A percentile compares a stretch with the other conserved stretches of the same genome.
Conservation (phyloP, 202 grass and related monocot genomes). For the Bolboschoenoplectus hybrid region DNA sequence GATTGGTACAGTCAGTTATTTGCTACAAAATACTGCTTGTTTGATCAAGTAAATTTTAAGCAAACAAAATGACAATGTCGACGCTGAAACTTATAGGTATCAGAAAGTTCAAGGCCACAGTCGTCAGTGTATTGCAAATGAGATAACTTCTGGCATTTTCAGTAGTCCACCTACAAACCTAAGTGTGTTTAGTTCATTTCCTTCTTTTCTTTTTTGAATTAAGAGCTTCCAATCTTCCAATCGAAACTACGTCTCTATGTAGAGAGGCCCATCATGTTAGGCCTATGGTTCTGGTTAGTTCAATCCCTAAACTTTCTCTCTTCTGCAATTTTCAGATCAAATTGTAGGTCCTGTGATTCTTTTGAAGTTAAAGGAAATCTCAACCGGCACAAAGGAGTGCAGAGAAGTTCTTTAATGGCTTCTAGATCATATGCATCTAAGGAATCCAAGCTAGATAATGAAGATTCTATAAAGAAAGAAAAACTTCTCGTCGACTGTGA, state of each 20-base stretch:
- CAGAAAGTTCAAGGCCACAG: neutral
- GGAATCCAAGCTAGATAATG: slow-evolving; percentile 50
- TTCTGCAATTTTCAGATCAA: slow-evolving; percentile 5
- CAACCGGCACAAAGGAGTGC: slow-evolving; percentile 37
- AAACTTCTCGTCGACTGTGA: slow-evolving; percentile 87
- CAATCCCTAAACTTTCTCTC: neutral
- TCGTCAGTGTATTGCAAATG: neutral
- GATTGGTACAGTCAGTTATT: neutral
- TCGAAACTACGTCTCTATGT: no score
- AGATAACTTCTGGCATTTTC: neutral
- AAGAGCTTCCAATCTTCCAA: no score
- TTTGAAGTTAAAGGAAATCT: slow-evolving; percentile 31
- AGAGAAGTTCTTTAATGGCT: slow-evolving; percentile 45
- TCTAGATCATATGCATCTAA: slow-evolving; percentile 54
- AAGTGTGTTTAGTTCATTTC: neutral
- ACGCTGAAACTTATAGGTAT: neutral
- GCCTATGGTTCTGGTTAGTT: neutral
- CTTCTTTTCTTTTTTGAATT: neutral
- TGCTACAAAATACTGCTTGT: neutral
- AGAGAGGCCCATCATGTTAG: no score
- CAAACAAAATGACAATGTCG: neutral
- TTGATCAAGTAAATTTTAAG: neutral
- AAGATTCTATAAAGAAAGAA: slow-evolving; percentile 48
- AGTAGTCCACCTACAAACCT: neutral
- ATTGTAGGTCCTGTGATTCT: slow-evolving; percentile 34